Evolutionary conservation across 2,329 filamentous ascomycete species (phyloP), one percentile per base, ranked within the genome.

Genomic region (Teratosphaeria destructans): DNA sequence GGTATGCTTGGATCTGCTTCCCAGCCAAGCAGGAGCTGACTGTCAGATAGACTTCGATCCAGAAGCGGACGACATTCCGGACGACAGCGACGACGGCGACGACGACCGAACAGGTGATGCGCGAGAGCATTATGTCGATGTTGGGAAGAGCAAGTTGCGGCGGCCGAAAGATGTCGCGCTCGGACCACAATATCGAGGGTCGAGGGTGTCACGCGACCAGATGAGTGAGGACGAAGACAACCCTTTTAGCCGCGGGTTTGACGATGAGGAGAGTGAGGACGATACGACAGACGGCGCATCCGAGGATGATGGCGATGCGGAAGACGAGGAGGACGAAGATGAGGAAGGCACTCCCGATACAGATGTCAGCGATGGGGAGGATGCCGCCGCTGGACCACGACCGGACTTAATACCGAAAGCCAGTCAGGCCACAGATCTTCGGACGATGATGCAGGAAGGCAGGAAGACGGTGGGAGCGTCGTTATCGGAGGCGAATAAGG

Each of bases 111-210:
- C 66, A 49, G 73, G 80, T 65, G 77, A 72, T 11, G 75, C 82
- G 61, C 88, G 92, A 35, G 93, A 96, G 68, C 93, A 97, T 72
- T 97, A 97, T 71, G 82, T 88, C 52, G 75, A 81, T 57, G 89
- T 96, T 35, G 88, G 85, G 23, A 94, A 92, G 79, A 94, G 88
- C 76, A 93, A 89, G 72, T 78, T 96, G 65, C 85, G 90, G 64
- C 86, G 89, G 70, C 85, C 85, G 60, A 85, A 90, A 37, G 80
- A 81, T 27, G 75, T 86, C 19, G 76, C 83, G 0, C 78, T 96
- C 1, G 93, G 91, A 0, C 85, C 87, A 14, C 83, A 90, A 70
- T 97, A 97, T 74, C 81, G 85, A 63, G 92, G 93, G 11, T 81
- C 88, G 19, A 83, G 83, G 55, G 82, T 96, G 39, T 90, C 85